Percentiles rank a stretch among this genome's conserved stretches.
phyloP scores from a whole-genome alignment of 2,329 filamentous ascomycete genomes.

The Ophiostoma sp. region DNA sequence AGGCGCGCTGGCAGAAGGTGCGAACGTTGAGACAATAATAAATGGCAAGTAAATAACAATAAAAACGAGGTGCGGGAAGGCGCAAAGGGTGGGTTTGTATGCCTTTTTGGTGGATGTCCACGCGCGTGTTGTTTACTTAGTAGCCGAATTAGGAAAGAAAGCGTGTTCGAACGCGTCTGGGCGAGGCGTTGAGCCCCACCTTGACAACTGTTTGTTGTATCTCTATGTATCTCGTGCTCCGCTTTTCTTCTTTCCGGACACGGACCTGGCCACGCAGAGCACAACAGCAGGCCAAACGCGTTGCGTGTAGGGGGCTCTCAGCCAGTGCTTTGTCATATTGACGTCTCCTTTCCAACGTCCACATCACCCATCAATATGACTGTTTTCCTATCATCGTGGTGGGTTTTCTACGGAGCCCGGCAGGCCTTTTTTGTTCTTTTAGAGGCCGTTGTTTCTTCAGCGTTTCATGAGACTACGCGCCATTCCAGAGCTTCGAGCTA shows the following conservation, averaged over 20 bases:
- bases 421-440: constrained; percentile 9
- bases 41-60: background rate
- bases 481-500: constrained; percentile 17
- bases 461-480: constrained; percentile 18
- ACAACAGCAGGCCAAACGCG: background rate
- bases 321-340: background rate
- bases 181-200: constrained; percentile 11
- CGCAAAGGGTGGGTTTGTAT: constrained; percentile 15
- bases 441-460: constrained; percentile 17
- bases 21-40: constrained; percentile 8
- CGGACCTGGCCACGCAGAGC: background rate
- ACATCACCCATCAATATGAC: background rate
- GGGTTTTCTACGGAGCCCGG: constrained; percentile 7
- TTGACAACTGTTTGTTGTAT: background rate
- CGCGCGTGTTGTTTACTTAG: constrained; percentile 28
- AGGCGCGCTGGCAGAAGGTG: constrained; percentile 14
- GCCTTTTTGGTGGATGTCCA: constrained; percentile 17
- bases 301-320: background rate
- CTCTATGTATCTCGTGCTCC: background rate
- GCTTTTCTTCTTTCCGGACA: too few species aligned
- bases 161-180: constrained; percentile 27
- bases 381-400: background rate
- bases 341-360: background rate
- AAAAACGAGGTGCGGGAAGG: constrained; percentile 11
- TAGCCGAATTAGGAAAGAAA: constrained; percentile 26